These are phyloP conservation scores for Trichoderma semiorbis DNA, from an alignment of 2,329 filamentous ascomycete genomes.

Conservation along the genomic window DNA sequence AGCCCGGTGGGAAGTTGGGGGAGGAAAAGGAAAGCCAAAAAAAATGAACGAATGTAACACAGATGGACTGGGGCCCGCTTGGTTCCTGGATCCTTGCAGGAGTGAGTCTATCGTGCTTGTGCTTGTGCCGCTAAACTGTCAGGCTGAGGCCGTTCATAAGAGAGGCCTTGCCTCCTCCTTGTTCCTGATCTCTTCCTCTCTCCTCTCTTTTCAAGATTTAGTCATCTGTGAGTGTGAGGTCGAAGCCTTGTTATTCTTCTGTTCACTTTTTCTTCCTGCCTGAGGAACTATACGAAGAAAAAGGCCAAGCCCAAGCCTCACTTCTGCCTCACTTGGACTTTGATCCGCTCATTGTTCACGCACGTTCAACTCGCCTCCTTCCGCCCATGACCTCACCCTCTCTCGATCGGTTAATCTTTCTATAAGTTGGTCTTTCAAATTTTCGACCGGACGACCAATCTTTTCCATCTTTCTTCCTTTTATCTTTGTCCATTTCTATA, in stretches of 20 bases:
- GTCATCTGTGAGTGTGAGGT: background rate
- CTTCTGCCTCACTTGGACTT: background rate
- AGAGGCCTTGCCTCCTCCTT: constrained; percentile 2
- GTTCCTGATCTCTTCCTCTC: background rate
- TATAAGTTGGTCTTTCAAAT: background rate
- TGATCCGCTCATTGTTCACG: background rate
- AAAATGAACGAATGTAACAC: constrained; percentile 1
- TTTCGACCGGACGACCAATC: background rate
- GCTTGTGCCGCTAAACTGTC: background rate
- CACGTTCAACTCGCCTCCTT: background rate
- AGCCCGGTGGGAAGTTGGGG: background rate
- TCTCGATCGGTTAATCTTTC: background rate
- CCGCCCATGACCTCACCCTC: background rate
- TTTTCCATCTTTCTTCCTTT: background rate
- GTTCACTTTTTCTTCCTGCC: background rate
- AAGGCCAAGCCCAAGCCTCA: background rate
- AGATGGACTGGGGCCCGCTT: background rate
- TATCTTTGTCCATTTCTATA: background rate
- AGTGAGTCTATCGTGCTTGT: constrained; percentile 8
- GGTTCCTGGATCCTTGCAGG: constrained; percentile 17
- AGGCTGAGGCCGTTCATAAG: constrained; percentile 12
- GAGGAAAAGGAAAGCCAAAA: background rate
- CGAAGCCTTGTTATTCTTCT: background rate
- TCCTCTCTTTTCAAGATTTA: background rate
- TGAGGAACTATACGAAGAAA: background rate